Conservation (phyloP, 371 early-diverging fungal genomes). For the Mortierella sp. region DNA sequence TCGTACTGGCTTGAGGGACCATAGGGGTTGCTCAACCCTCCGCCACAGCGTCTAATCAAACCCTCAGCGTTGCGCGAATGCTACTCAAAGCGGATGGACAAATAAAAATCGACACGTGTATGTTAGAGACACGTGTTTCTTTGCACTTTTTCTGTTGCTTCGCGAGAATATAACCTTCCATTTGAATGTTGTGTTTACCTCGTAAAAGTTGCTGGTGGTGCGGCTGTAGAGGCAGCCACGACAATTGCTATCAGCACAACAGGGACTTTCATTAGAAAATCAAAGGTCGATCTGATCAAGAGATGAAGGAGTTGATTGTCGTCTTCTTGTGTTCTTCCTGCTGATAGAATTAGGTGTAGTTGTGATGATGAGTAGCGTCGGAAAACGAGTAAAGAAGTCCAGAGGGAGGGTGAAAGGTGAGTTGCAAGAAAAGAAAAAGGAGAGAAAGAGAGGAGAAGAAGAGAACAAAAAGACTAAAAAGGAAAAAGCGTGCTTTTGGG, state of each 20-base stretch:
- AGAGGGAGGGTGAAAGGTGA: neutral
- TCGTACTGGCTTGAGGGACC: conserved; percentile 20
- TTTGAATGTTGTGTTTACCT: conserved; percentile 11
- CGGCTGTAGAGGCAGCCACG: conserved; percentile 8
- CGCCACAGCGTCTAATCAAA: conserved; percentile 24
- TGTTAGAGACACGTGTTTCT: neutral
- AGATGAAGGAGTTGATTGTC: neutral
- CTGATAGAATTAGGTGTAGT: neutral
- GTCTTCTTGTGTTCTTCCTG: neutral
- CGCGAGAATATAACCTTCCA: neutral
- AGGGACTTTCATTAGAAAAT: neutral
- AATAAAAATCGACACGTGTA: neutral
- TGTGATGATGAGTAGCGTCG: neutral
- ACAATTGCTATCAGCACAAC: neutral
- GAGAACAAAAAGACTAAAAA: neutral
- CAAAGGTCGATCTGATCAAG: no score
- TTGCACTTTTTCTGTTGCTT: neutral
- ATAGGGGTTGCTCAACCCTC: conserved; percentile 22
- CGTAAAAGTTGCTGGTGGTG: conserved; percentile 12
- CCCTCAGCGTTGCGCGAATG: conserved; percentile 22
- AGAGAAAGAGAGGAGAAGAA: neutral
- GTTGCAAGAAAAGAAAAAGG: neutral
- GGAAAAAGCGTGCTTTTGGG: neutral
- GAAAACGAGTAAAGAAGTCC: neutral
- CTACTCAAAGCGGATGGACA: neutral